These are phyloP conservation scores for Candida yuanshanica DNA, from an alignment of 805 yeast species.

Conservation along the genomic window DNA sequence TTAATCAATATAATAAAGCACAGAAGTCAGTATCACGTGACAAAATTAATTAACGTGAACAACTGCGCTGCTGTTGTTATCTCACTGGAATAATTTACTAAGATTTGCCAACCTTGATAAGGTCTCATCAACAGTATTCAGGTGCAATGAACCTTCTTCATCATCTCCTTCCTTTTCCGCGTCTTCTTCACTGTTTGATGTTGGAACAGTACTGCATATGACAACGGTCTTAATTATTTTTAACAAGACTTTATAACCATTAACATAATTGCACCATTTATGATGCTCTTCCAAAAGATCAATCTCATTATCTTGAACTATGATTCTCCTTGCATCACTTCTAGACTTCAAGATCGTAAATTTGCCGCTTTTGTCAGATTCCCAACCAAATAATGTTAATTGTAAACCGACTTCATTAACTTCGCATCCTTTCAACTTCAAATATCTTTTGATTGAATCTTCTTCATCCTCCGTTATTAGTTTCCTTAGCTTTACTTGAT, in stretches of 20 bases:
- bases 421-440: background rate
- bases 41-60: no score
- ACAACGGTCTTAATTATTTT: background rate
- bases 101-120: background rate
- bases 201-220: background rate
- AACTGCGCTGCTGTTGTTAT: background rate
- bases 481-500: background rate
- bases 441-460: background rate
- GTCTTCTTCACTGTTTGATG: background rate
- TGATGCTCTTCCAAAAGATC: background rate
- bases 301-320: background rate
- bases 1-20: no score
- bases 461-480: background rate
- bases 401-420: background rate
- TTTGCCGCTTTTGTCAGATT: no score
- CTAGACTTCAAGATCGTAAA: background rate
- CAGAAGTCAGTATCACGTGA: no score
- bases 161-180: background rate
- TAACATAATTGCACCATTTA: background rate
- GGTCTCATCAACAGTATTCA: background rate
- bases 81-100: background rate
- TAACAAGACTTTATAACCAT: background rate
- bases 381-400: no score
- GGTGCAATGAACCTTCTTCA: background rate
- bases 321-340: background rate